phyloP scores from a whole-genome alignment of 805 yeast species.

The Saccharomycopsis olivae region DNA sequence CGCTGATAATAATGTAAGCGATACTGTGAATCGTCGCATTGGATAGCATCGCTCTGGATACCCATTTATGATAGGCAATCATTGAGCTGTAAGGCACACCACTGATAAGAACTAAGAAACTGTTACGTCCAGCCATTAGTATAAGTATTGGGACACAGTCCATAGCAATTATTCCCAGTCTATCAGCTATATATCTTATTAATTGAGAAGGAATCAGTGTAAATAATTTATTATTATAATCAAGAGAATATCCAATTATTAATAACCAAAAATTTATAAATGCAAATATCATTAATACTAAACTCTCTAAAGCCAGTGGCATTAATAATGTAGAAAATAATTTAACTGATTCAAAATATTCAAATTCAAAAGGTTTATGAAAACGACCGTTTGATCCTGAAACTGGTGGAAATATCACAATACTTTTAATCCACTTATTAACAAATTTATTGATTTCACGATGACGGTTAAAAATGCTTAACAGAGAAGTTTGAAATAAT shows the following conservation, averaged over 20 bases:
- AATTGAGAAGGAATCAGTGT: constrained; percentile 25
- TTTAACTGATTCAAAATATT: background rate
- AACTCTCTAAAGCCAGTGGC: constrained; percentile 30
- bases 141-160: constrained; percentile 43
- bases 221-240: constrained; percentile 29
- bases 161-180: constrained; percentile 26
- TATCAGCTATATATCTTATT: constrained; percentile 31
- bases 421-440: background rate
- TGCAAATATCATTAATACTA: constrained; percentile 26
- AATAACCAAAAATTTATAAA: constrained; percentile 24
- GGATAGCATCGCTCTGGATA: constrained; percentile 34
- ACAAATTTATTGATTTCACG: constrained; percentile 34
- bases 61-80: constrained; percentile 58
- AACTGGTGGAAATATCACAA: constrained; percentile 1
- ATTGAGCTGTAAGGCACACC: constrained; percentile 57
- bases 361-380: background rate
- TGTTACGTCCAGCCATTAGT: constrained; percentile 64
- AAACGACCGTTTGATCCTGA: background rate
- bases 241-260: constrained; percentile 22
- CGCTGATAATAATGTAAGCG: background rate
- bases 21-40: constrained; percentile 10
- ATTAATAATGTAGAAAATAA: constrained; percentile 13
- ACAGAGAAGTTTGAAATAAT: background rate
- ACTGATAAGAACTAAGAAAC: constrained; percentile 46
- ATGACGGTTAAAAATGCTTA: constrained; percentile 33